Conservation (phyloP, 2,329 filamentous ascomycete genomes). For the Xylaria sp. region DNA sequence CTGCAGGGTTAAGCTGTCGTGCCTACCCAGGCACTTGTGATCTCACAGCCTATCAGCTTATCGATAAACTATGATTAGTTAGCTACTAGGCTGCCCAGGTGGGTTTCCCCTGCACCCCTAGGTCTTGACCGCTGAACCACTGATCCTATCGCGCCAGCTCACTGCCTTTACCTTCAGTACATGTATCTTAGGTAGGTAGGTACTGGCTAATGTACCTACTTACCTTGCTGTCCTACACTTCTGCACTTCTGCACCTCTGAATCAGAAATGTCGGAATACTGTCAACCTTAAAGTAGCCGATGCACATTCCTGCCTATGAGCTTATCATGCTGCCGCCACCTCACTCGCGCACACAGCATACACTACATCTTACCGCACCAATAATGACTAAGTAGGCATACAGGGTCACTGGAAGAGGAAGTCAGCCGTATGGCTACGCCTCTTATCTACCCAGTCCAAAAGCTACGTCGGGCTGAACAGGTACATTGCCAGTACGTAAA, state of each 20-base stretch:
- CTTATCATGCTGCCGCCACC: slow-evolving; percentile 22
- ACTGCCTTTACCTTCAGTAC: no score
- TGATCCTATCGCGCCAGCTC: no score
- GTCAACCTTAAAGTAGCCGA: slow-evolving; percentile 19
- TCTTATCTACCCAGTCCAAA: background rate
- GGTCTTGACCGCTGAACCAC: background rate
- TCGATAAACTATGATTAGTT: slow-evolving; percentile 31
- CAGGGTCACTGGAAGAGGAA: slow-evolving; percentile 19
- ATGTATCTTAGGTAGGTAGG: no score
- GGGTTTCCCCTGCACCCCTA: background rate
- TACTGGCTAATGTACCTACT: background rate
- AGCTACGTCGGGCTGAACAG: slow-evolving; percentile 15
- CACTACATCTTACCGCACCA: slow-evolving; percentile 5
- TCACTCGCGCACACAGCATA: background rate
- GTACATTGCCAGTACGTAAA: background rate
- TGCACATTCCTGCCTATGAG: slow-evolving; percentile 5
- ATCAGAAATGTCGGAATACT: slow-evolving; percentile 15
- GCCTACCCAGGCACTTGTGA: background rate
- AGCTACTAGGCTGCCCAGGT: background rate
- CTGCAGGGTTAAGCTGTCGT: slow-evolving; percentile 13
- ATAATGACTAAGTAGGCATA: slow-evolving; percentile 8
- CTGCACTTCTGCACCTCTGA: slow-evolving; percentile 10
- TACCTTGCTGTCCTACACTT: background rate
- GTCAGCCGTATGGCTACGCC: background rate
- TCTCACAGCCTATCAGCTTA: slow-evolving; percentile 26